A percentile compares a stretch with the other conserved stretches of the same genome.
Conservation (phyloP, 305 asterid genomes). For the Ilex paraguariensis region DNA sequence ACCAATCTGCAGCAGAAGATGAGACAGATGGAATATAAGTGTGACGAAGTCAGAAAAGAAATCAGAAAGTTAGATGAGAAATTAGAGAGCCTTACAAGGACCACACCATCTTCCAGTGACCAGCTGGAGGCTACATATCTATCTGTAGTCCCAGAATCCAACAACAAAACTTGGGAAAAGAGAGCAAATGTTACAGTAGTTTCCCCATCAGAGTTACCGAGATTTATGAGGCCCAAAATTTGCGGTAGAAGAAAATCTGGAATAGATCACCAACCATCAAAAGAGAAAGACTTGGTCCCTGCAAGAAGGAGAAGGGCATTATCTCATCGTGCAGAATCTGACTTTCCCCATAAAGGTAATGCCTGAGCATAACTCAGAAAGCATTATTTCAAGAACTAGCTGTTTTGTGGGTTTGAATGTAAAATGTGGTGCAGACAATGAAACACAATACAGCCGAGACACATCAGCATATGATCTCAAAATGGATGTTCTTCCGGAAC, state of each 20-base stretch:
- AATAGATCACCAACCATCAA: constrained; percentile 2
- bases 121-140: constrained; percentile 3
- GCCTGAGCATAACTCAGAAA: constrained; percentile 14
- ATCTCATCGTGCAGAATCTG: constrained; percentile 13
- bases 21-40: constrained; percentile 9
- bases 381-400: constrained; percentile 16
- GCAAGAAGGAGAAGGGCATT: constrained; percentile 11
- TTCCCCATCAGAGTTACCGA: constrained; percentile 10
- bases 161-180: not conserved
- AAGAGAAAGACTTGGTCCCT: constrained; percentile 3
- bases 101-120: constrained; percentile 12
- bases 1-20: constrained; percentile 18
- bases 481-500: constrained; percentile 1
- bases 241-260: constrained; percentile 13
- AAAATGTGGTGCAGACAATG: constrained; percentile 8
- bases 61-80: constrained; percentile 13
- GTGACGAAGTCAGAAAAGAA: constrained; percentile 11
- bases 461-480: constrained; percentile 8
- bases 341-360: constrained; percentile 9
- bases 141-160: constrained; percentile 6
- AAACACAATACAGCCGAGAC: constrained; percentile 16
- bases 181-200: not conserved
- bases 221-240: constrained; percentile 23
- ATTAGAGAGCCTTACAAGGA: constrained; percentile 9
- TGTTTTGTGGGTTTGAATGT: constrained; percentile 9